Conservation (phyloP, 2,329 filamentous ascomycete species). For the Chrysosporium keratinophilum region DNA sequence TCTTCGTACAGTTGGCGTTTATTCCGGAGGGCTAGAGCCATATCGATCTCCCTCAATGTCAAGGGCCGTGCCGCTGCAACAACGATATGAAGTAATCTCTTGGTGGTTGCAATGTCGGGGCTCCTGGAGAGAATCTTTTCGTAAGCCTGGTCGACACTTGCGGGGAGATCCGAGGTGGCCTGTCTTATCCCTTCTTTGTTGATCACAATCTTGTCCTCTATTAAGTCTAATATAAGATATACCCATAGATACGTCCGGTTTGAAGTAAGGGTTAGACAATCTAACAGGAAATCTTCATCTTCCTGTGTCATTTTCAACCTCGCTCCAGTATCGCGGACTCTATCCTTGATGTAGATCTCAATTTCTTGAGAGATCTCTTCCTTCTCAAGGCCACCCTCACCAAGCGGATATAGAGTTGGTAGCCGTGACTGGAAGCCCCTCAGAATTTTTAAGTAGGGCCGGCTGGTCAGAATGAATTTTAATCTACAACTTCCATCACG, state of each 20-base stretch:
- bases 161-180: slow-evolving; percentile 19
- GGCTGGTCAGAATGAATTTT: slow-evolving; percentile 30
- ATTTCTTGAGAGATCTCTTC: slow-evolving; percentile 21
- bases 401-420: slow-evolving; percentile 18
- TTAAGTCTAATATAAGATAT: slow-evolving; percentile 22
- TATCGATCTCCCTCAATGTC: slow-evolving; percentile 25
- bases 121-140: slow-evolving; percentile 28
- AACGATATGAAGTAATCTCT: slow-evolving; percentile 29
- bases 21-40: slow-evolving; percentile 19
- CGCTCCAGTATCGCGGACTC: slow-evolving; percentile 17
- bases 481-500: slow-evolving; percentile 16
- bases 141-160: slow-evolving; percentile 24
- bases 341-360: slow-evolving; percentile 19
- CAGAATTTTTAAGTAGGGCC: slow-evolving; percentile 19
- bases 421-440: slow-evolving; percentile 12
- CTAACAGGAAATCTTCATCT: slow-evolving; percentile 8
- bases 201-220: slow-evolving; percentile 11
- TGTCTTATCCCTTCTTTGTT: slow-evolving; percentile 17
- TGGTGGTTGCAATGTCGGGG: slow-evolving; percentile 19
- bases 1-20: slow-evolving; percentile 10
- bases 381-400: slow-evolving; percentile 17
- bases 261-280: slow-evolving; percentile 22
- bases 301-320: slow-evolving; percentile 14
- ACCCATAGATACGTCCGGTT: slow-evolving; percentile 37
- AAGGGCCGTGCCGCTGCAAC: slow-evolving; percentile 28